Conservation (phyloP, 2,329 filamentous ascomycete genomes). For the Huntiella decipiens region DNA sequence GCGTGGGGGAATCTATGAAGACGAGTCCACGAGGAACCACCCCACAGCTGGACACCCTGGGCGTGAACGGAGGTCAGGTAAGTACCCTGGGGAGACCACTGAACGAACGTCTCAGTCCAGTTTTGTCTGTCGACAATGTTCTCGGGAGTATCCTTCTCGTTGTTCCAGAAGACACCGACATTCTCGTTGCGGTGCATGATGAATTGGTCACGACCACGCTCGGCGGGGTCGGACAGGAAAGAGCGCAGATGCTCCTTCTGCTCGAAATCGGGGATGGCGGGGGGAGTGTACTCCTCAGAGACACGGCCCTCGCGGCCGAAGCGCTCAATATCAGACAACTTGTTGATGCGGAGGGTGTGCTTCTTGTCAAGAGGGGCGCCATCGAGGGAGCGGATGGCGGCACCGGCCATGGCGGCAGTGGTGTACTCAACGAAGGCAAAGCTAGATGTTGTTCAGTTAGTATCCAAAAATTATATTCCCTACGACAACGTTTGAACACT, state of each 20-base stretch:
- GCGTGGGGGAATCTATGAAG: slow-evolving; percentile 90
- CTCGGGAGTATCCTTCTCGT: slow-evolving; percentile 80
- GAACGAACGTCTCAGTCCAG: slow-evolving; percentile 96
- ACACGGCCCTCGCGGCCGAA: slow-evolving; percentile 87
- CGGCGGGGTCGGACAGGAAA: slow-evolving; percentile 66
- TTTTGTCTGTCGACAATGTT: slow-evolving; percentile 76
- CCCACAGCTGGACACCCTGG: slow-evolving; percentile 95
- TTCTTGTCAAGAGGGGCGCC: slow-evolving; percentile 83
- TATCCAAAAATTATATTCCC: neutral
- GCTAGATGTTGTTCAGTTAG: slow-evolving; percentile 25
- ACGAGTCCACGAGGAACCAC: slow-evolving; percentile 71
- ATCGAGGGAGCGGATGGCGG: slow-evolving; percentile 77
- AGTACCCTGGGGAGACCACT: slow-evolving; percentile 92
- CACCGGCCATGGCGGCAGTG: slow-evolving; percentile 71
- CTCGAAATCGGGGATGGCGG: slow-evolving; percentile 72
- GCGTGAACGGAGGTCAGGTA: slow-evolving; percentile 88
- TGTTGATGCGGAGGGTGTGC: slow-evolving; percentile 90
- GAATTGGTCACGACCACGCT: slow-evolving; percentile 81
- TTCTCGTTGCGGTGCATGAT: slow-evolving; percentile 83
- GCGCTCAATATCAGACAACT: slow-evolving; percentile 92
- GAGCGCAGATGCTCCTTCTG: slow-evolving; percentile 89
- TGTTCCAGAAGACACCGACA: slow-evolving; percentile 96
- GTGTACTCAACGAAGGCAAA: slow-evolving; percentile 97
- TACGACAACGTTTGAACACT: neutral
- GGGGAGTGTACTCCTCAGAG: slow-evolving; percentile 73